These are phyloP conservation scores for Ambrosia trifida DNA, from an alignment of 129 eudicot species.

Conservation along the genomic window DNA sequence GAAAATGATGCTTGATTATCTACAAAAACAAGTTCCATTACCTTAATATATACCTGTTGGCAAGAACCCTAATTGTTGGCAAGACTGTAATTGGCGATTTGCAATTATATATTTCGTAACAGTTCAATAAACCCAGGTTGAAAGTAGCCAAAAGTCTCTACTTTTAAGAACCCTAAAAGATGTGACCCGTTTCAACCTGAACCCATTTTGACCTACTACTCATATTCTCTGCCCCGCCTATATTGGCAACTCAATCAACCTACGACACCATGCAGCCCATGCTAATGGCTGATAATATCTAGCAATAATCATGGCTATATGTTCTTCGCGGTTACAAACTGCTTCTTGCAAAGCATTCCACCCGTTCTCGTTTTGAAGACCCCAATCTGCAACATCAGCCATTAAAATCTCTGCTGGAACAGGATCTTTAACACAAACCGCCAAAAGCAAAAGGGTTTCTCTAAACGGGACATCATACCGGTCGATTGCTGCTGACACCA, in stretches of 20 bases:
- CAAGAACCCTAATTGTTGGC: no score
- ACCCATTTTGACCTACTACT: no score
- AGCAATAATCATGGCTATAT: conserved; percentile 84
- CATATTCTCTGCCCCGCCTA: no score
- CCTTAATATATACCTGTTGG: neutral
- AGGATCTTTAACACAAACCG: conserved; percentile 77
- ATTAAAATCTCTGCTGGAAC: conserved; percentile 74
- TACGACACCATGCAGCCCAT: conserved; percentile 94
- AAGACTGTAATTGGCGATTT: no score
- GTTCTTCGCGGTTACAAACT: conserved; percentile 77
- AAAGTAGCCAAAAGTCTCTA: no score
- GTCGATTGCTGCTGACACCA: conserved; percentile 64
- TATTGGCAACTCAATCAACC: no score
- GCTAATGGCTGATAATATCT: conserved; percentile 87
- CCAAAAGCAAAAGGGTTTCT: conserved; percentile 86
- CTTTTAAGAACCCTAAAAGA: no score
- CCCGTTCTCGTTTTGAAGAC: conserved; percentile 85
- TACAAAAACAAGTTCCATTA: neutral
- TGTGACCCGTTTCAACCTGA: no score
- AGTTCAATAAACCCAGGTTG: no score
- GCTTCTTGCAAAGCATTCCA: conserved; percentile 98
- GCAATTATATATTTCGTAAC: no score
- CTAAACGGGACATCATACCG: conserved; percentile 85
- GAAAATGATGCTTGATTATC: conserved; percentile 13
- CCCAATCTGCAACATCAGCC: conserved; percentile 97